A percentile compares a stretch with the other conserved stretches of the same genome.
phyloP scores from a whole-genome alignment of 495 filamentous ascomycete genomes.

The Penicillium pulvis region DNA sequence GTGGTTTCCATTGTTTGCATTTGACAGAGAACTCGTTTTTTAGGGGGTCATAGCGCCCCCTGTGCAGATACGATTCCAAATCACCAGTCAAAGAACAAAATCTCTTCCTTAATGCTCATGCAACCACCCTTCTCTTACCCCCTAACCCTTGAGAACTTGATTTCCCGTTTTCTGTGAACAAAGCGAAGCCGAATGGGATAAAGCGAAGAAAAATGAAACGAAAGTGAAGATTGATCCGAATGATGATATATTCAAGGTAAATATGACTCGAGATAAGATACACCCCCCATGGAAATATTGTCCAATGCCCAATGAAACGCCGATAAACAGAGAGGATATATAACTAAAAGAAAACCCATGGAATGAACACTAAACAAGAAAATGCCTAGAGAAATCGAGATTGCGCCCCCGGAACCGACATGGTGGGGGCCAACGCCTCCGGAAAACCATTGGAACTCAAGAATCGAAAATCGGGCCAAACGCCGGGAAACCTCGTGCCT shows the following conservation, averaged over 20 bases:
- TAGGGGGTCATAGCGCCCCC: constrained; percentile 12
- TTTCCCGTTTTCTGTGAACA: too few species aligned
- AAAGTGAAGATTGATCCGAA: background rate
- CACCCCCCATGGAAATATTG: background rate
- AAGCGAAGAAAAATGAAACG: background rate
- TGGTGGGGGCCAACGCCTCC: background rate
- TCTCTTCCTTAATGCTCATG: constrained; percentile 1
- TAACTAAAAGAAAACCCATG: background rate
- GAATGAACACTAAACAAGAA: background rate
- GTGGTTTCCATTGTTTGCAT: constrained; percentile 14
- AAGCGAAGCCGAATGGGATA: background rate
- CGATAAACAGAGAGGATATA: background rate
- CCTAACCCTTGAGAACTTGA: background rate
- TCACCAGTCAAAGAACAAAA: background rate
- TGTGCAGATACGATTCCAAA: constrained; percentile 11
- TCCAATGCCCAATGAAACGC: background rate
- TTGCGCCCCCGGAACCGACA: background rate
- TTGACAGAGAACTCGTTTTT: background rate
- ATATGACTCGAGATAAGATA: background rate
- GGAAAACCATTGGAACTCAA: constrained; percentile 35
- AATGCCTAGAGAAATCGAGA: background rate
- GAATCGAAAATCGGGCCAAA: constrained; percentile 86
- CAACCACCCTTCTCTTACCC: constrained; percentile 6
- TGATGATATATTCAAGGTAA: background rate
- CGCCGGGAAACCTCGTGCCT: constrained; percentile 66